Base-by-base conservation (phyloP, 768 basidiomycete genomes). In the Mycena rebaudengoi region DNA sequence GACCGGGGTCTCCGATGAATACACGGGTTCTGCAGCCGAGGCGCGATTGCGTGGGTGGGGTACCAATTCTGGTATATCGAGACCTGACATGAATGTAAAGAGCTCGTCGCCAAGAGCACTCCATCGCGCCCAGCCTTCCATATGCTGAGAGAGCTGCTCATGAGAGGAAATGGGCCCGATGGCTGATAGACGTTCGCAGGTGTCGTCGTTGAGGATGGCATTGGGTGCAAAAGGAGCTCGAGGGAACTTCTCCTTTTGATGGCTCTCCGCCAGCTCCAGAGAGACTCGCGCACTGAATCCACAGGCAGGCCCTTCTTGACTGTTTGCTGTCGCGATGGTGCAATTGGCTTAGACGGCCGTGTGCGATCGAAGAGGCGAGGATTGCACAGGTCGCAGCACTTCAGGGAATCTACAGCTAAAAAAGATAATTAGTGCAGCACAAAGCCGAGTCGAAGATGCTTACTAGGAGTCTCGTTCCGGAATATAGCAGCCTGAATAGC, bases 361-460 rank as follows among this genome's bases (percentile, higher is more conserved):
- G 50, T 52, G 12, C 21, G 35, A 13, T 52, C 50, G 21, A 52
- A 52, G 1, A 52, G 23, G 1, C 23, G 12, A 23, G 50, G 50
- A 39, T 52, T 52, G 20, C 50, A 52, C 21, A 52, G 7, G 23
- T 52, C 50, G 21, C 50, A 52, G 50, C 50, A 52, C 12, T 52
- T 26, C 14, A 39, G 12, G 2, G 50, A 25, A 20, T 20, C 7
- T n/a, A 52, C 50, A 39, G 28, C 50, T 52, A 29, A 2, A 3
- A 32, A 49, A 8, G 20, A 14, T 25, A n/a, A 26, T 25, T 12
- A n/a, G 16, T 7, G 16, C 6, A 8, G 16, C 20, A 30, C 2
- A 49, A 18, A 40, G 8, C 20, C 10, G 21, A 30, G 8, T n/a
- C 21, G 33, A 5, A 21, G 29, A 45, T 2, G 26, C 55, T 23